phyloP scores from a whole-genome alignment of 331 rosid species.

The Quercus phellos region DNA sequence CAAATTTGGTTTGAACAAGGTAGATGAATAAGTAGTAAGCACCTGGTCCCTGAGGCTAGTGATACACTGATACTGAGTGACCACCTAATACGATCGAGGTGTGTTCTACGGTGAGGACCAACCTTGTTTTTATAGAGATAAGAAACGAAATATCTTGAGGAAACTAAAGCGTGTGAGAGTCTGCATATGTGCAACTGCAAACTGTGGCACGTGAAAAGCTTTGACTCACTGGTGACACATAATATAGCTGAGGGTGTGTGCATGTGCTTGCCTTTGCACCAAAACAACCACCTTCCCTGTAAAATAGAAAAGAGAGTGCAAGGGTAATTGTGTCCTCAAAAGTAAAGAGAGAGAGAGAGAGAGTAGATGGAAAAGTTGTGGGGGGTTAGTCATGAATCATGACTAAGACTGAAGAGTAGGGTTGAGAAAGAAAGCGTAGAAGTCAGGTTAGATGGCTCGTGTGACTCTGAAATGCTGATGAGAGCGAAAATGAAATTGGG shows the following conservation, averaged over 20 bases:
- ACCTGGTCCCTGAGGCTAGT: not conserved
- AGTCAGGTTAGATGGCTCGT: constrained; percentile 32
- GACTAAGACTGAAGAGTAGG: not conserved
- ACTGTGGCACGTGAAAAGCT: constrained; percentile 7
- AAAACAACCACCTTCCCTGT: not conserved
- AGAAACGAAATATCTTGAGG: not conserved
- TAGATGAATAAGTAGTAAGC: not conserved
- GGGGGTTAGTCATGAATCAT: not conserved
- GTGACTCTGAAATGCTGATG: constrained; percentile 29
- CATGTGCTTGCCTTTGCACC: not conserved
- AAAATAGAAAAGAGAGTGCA: no score
- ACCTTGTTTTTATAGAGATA: constrained; percentile 19
- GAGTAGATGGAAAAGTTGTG: constrained; percentile 6
- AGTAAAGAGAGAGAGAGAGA: not conserved
- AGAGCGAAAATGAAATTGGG: not conserved
- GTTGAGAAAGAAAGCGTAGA: not conserved
- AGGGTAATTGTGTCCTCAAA: not conserved
- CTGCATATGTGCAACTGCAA: not conserved
- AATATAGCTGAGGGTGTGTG: not conserved
- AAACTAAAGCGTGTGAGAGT: not conserved
- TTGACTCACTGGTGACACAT: constrained; percentile 32
- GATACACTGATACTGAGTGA: no score
- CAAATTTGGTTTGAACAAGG: not conserved
- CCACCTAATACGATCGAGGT: no score
- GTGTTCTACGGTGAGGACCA: not conserved